These are phyloP conservation scores for Aspergillus hancockii DNA, from an alignment of 495 filamentous ascomycete genomes.

Conservation along the genomic window DNA sequence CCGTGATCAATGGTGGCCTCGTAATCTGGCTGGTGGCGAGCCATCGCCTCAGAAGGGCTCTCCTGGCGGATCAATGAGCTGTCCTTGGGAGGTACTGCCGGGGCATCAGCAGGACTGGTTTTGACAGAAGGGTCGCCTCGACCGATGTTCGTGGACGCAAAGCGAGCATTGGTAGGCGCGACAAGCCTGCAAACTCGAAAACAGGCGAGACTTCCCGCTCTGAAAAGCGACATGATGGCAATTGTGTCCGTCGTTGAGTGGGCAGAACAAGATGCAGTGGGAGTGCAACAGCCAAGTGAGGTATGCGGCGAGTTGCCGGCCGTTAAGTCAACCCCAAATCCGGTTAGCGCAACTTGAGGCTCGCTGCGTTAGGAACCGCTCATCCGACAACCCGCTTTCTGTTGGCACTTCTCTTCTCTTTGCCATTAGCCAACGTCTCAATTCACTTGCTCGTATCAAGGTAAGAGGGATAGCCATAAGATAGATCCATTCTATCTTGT, in stretches of 20 bases:
- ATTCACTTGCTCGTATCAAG: slow-evolving; percentile 39
- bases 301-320: slow-evolving; percentile 39
- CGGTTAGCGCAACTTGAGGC: slow-evolving; percentile 41
- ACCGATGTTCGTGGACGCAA: slow-evolving; percentile 31
- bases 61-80: slow-evolving; percentile 56
- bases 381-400: slow-evolving; percentile 48
- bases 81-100: slow-evolving; percentile 34
- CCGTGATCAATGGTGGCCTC: slow-evolving; percentile 73
- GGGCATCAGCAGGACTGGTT: slow-evolving; percentile 43
- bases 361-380: slow-evolving; percentile 30
- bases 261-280: slow-evolving; percentile 22
- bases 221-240: slow-evolving; percentile 47
- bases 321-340: slow-evolving; percentile 40
- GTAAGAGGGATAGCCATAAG: slow-evolving; percentile 24
- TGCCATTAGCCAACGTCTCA: slow-evolving; percentile 36
- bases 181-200: slow-evolving; percentile 36
- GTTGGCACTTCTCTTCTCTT: slow-evolving; percentile 33
- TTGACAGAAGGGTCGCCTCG: slow-evolving; percentile 32
- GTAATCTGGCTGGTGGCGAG: slow-evolving; percentile 76
- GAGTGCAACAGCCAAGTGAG: slow-evolving; percentile 30
- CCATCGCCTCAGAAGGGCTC: slow-evolving; percentile 49
- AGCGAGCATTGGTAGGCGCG: slow-evolving; percentile 39
- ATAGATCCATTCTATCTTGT: neutral
- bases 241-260: slow-evolving; percentile 22
- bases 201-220: slow-evolving; percentile 41